Conservation (phyloP, 208 protist species). For the Leishmania guyanensis region DNA sequence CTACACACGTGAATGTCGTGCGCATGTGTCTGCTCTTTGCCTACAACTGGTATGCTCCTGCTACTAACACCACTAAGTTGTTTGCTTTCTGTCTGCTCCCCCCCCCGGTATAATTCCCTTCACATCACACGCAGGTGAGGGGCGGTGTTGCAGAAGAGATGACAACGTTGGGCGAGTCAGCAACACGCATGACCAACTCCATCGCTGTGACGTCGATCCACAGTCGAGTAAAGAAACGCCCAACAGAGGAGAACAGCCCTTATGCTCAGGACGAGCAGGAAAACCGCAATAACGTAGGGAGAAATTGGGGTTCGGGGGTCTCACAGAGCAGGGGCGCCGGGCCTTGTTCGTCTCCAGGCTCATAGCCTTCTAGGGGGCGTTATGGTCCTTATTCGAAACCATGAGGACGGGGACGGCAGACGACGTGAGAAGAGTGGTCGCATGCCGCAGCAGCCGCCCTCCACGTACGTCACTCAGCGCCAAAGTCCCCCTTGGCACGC, state of each 20-base stretch:
- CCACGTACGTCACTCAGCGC: conserved; percentile 8
- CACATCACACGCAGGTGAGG: neutral
- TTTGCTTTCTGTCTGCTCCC: neutral
- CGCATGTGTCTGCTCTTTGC: neutral
- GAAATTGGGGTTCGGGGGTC: neutral
- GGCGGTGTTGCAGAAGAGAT: neutral
- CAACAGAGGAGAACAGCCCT: neutral
- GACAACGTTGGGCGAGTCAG: neutral
- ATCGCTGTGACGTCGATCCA: neutral
- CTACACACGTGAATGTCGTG: neutral
- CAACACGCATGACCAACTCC: neutral
- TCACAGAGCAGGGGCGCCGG: neutral
- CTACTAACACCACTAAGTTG: neutral
- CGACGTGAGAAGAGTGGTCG: neutral
- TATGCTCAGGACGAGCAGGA: neutral
- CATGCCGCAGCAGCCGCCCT: neutral
- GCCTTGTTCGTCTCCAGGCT: neutral
- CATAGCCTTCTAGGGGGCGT: neutral
- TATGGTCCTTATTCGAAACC: neutral
- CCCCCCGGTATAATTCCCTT: neutral
- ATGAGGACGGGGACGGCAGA: neutral
- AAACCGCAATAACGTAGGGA: neutral
- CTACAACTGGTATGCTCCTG: neutral
- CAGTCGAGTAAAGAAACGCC: neutral
- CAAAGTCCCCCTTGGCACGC: conserved; percentile 32